Evolutionary conservation across 352 stramenopile genomes (phyloP), one percentile per base, ranked within the genome.

Genomic region (Phytophthora lateralis): DNA sequence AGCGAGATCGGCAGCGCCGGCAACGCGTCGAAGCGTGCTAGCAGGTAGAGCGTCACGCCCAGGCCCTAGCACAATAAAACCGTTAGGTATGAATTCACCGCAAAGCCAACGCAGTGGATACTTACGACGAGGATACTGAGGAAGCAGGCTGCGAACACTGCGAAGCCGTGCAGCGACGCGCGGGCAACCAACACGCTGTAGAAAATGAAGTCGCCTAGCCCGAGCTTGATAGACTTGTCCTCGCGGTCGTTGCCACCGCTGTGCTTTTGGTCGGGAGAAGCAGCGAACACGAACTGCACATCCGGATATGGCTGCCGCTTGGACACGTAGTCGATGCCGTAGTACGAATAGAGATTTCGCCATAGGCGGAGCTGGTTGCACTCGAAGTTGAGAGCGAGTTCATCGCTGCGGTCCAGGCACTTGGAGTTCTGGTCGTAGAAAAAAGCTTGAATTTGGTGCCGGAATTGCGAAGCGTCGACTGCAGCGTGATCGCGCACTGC

Each of bases 161-260:
- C 88, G 54, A 99, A 98, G 44, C 93, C 93, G 51, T 97, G 90
- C 57, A 94, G 74, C 8, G 93, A 95, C 9, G 96, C 97, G 34
- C 97, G 96, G 6, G 93, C 93, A 26, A 98, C 93, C 30, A 99
- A 77, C 0, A 99, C 89, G 45, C 84, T 98, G 76, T 99, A 99
- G 69, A 99, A 99, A 42, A 99, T 98, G 68, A 99, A 99, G 76
- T 99, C 97, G 0, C 97, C 96, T 9, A 98, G 71, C 0, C 93
- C 93, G 7, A 98, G 76, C 50, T 97, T 89, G 67, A 98, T 97
- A 4, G 77, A 88, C 51, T 86, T 87, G 60, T 82, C 67, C 24
- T 82, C 71, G 0, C 62, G 44, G 10, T 64, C 48, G 5, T 76
- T 58, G 7, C 66, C 63, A 17, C 73, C 60, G 15, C 60, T 21